phyloP scores from a whole-genome alignment of 345 rosid species.

The Citrus mangshanensis region DNA sequence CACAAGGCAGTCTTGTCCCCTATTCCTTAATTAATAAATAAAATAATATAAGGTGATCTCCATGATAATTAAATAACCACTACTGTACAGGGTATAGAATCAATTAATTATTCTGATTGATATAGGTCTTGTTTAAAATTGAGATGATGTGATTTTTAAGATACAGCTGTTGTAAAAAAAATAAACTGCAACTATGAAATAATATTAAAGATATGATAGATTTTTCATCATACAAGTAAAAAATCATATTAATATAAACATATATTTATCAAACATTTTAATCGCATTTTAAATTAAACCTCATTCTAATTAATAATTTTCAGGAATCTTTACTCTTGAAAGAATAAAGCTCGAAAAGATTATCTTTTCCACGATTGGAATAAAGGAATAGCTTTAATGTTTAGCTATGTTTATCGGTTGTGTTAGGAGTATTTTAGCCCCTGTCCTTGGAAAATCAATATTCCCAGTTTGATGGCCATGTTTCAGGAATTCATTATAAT shows the following conservation, averaged over 20 bases:
- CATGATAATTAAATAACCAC: no score
- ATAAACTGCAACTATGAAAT: no score
- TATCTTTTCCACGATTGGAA: not conserved
- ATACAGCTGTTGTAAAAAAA: accelerated
- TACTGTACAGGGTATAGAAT: no score
- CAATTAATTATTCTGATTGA: no score
- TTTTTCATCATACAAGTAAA: no score
- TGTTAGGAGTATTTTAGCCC: not conserved
- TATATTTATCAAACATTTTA: no score
- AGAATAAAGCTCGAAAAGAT: not conserved
- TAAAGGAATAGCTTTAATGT: not conserved
- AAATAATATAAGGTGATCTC: no score
- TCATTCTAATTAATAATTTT: not conserved
- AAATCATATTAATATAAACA: no score
- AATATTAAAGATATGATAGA: no score
- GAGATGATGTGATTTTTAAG: accelerated
- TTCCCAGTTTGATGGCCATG: not conserved
- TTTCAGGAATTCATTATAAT: not conserved
- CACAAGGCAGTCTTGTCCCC: not conserved
- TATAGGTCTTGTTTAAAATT: no score
- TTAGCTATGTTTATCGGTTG: no score
- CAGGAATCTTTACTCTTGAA: not conserved
- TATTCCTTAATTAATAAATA: not conserved
- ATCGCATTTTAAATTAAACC: no score
- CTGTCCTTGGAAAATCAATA: not conserved